Evolutionary conservation across 208 protist genomes (phyloP).

Genomic region (Naegleria gruberi): DNA sequence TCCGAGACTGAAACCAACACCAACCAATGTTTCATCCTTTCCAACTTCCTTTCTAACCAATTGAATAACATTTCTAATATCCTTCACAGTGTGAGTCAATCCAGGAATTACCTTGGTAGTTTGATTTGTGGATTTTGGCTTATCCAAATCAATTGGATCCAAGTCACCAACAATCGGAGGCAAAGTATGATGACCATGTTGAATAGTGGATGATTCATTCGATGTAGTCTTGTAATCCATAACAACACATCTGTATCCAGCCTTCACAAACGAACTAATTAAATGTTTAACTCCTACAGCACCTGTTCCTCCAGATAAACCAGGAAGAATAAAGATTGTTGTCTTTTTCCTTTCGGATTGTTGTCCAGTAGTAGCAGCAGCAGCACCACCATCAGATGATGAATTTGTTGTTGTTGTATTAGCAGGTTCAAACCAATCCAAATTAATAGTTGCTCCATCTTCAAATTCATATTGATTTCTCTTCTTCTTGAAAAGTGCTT

Average conservation of each 20-base stretch:
- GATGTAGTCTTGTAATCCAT: background rate
- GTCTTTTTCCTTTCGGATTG: background rate
- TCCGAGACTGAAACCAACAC: background rate
- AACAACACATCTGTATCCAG: background rate
- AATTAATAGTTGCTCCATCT: background rate
- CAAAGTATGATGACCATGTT: background rate
- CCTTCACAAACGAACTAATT: background rate
- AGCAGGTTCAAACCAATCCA: background rate
- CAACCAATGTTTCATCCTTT: background rate
- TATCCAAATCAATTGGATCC: background rate
- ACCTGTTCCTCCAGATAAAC: background rate
- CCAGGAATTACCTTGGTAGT: background rate
- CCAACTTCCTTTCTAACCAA: background rate
- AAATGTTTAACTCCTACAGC: conserved; percentile 1
- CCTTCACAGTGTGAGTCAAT: background rate
- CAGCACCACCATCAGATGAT: background rate
- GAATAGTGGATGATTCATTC: background rate
- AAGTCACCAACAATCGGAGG: background rate
- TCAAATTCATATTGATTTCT: background rate
- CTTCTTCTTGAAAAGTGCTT: background rate
- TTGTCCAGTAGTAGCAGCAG: background rate
- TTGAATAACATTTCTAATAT: background rate
- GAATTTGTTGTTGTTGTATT: background rate
- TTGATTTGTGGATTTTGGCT: background rate
- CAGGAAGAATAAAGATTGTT: background rate